Evolutionary conservation across 768 basidiomycete species (phyloP).

Genomic region (Amanita brunnescens): DNA sequence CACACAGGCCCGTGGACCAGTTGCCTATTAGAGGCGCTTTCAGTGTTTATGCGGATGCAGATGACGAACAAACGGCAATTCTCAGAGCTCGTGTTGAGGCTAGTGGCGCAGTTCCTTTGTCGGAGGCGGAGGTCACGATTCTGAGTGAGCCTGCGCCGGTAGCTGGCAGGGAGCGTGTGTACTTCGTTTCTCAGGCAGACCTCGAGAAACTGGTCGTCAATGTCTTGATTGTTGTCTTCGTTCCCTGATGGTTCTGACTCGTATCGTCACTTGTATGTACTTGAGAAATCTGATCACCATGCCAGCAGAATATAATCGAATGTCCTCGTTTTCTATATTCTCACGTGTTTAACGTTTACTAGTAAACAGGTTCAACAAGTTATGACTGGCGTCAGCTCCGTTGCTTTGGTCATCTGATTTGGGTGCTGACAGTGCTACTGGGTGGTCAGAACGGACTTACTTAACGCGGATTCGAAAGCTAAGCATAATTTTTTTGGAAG

Average conservation of each 20-base stretch:
- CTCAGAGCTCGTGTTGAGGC: conserved; percentile 52
- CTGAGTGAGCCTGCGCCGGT: conserved; percentile 40
- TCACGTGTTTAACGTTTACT: too few species aligned
- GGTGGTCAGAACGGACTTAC: too few species aligned
- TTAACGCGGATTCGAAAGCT: too few species aligned
- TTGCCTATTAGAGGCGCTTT: conserved; percentile 38
- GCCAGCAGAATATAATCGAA: too few species aligned
- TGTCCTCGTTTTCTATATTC: too few species aligned
- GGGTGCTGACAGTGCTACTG: too few species aligned
- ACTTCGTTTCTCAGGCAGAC: conserved; percentile 57
- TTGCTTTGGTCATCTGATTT: too few species aligned
- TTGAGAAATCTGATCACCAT: too few species aligned
- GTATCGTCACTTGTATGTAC: too few species aligned
- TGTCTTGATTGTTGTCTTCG: conserved; percentile 60
- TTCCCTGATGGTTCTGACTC: conserved; percentile 44
- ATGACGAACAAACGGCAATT: conserved; percentile 27
- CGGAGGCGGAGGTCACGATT: conserved; percentile 53
- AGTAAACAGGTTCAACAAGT: too few species aligned
- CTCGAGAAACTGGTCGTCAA: conserved; percentile 72
- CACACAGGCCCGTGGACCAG: conserved; percentile 1
- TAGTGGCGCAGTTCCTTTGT: conserved; percentile 57
- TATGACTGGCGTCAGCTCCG: too few species aligned
- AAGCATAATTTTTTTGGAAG: too few species aligned
- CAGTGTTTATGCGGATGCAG: conserved; percentile 30
- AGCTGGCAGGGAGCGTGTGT: conserved; percentile 59